Conservation (phyloP, 768 basidiomycete genomes). For the Chlorophyllum brunneum region DNA sequence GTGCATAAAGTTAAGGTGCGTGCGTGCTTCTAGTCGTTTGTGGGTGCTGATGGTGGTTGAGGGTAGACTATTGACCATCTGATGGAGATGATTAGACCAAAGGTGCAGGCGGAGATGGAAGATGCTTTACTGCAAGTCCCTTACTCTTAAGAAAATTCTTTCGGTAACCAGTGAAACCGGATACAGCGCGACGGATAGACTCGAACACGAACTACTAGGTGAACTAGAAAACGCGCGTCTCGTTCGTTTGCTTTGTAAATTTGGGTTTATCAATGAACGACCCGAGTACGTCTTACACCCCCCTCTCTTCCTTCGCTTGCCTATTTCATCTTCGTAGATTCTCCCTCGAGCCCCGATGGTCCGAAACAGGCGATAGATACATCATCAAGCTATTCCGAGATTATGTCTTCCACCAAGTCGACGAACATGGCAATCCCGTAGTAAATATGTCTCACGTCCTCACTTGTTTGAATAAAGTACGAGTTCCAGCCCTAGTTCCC, state of each 20-base stretch:
- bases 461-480: constrained; percentile 88
- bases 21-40: not conserved
- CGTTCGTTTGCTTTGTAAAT: constrained; percentile 85
- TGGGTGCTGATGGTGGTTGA: not conserved
- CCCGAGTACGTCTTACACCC: constrained; percentile 83
- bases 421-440: constrained; percentile 84
- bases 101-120: constrained; percentile 76
- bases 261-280: constrained; percentile 99
- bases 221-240: constrained; percentile 94
- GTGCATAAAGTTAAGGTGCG: constrained; percentile 66
- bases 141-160: not conserved
- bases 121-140: constrained; percentile 68
- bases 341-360: constrained; percentile 94
- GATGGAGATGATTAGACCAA: constrained; percentile 73
- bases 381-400: constrained; percentile 98
- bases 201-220: constrained; percentile 80
- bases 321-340: constrained; percentile 47
- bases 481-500: constrained; percentile 16
- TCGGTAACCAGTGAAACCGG: not conserved
- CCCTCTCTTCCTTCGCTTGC: not conserved
- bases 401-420: constrained; percentile 97
- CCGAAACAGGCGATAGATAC: constrained; percentile 97
- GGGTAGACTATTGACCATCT: constrained; percentile 72
- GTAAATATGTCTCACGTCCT: constrained; percentile 90
- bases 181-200: constrained; percentile 77